phyloP scores from a whole-genome alignment of 257 asterid species.

The Leptodermis oblonga region DNA sequence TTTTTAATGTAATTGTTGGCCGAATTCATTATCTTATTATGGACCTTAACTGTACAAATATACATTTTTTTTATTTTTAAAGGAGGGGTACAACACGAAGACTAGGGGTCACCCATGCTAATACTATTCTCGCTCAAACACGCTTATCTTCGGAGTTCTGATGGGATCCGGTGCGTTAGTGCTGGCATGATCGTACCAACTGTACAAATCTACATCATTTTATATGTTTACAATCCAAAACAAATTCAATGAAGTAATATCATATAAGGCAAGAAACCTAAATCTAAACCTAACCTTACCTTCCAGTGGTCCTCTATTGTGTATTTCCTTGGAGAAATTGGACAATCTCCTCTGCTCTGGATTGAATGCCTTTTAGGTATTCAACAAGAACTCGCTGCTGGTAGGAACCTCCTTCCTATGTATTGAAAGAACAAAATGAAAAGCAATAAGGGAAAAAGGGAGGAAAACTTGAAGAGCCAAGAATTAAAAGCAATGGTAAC shows the following conservation, averaged over 20 bases:
- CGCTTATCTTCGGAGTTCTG: no score
- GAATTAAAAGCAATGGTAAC: neutral
- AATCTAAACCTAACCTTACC: neutral
- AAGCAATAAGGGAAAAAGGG: constrained; percentile 13
- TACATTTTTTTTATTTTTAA: no score
- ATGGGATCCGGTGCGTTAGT: no score
- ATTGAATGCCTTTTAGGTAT: constrained; percentile 86
- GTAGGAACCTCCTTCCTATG: constrained; percentile 98
- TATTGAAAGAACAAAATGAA: neutral
- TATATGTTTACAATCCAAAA: neutral
- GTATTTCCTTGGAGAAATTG: constrained; percentile 51
- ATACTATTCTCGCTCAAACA: no score
- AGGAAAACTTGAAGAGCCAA: constrained; percentile 2
- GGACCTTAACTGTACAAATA: neutral
- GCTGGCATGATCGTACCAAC: no score
- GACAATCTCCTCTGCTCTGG: constrained; percentile 64
- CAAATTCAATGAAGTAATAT: neutral
- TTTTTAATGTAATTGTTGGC: neutral
- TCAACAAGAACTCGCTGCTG: constrained; percentile 87
- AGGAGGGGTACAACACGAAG: no score
- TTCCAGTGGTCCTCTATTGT: constrained; percentile 6
- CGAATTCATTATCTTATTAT: neutral
- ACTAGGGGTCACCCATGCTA: no score
- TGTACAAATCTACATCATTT: no score
- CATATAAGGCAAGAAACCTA: neutral